Evolutionary conservation across 1,139 yeast genomes (phyloP), one percentile per base, ranked within the genome.

Genomic region (Pneumocystis murina): DNA sequence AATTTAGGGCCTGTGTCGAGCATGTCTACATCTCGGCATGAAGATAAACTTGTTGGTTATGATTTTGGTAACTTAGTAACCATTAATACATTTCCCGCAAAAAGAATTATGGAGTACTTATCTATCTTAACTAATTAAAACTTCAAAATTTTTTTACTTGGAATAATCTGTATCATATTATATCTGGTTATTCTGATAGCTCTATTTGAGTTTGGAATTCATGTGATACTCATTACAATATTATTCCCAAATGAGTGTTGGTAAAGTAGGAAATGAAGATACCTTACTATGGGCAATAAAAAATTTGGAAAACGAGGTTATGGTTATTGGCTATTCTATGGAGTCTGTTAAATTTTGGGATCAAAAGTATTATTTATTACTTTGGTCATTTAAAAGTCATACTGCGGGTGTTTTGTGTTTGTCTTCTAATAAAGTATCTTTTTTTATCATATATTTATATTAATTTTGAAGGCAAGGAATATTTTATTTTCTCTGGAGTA

Each of bases 121-220:
- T 75, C 80, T 62, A 83, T 90, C 63, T 79, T 95, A 67, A 95
- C 88, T 74, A 81, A 96, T 75, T 96, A 89, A 71, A 90, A 86
- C 66, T 83, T 89, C 64, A 80, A 96, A 72, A 87, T 94, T 1
- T 78, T 94, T 71, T 81, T 90, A 66, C 74, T 64, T 94, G 96
- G 95, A 81, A 82, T 61, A 80, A 83, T 64, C 8, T 4, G 16
- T 10, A 17, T 41, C 57, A 41, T 36, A 77, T 94, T 24, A 80
- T 84, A 63, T 97, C 97, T 62, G 98, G 98, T 17, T 92, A 97
- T 75, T 90, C 97, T 0, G 98, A 94, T 74, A 98, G 96, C 24
- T 81, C 90, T 71, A 80, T 94, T 60, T 81, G 97, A 72, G 83
- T 87, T 58, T 94, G 97, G 98, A 78, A 82, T 55, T 68, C 73